Conservation (phyloP, 2,329 filamentous ascomycete species). For the Pseudomassariella vexata region DNA sequence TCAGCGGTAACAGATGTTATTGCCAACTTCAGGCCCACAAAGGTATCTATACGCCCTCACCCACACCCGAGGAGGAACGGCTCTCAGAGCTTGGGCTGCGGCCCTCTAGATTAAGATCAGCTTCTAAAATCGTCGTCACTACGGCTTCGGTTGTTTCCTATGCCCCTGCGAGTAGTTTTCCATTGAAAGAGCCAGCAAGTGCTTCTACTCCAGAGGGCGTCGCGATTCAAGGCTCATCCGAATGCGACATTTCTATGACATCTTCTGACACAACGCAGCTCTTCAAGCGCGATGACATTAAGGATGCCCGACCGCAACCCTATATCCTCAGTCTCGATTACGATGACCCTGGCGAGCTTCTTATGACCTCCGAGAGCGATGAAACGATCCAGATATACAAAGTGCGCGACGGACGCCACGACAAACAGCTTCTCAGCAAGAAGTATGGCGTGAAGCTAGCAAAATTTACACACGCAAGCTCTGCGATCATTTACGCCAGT, state of each 20-base stretch:
- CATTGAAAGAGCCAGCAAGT: neutral
- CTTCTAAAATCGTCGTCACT: constrained; percentile 8
- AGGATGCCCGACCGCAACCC: constrained; percentile 46
- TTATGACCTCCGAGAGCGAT: constrained; percentile 88
- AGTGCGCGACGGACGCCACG: constrained; percentile 80
- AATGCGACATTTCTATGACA: no score
- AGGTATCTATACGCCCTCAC: constrained; percentile 47
- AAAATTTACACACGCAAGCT: constrained; percentile 86
- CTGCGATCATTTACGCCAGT: constrained; percentile 89
- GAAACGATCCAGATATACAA: constrained; percentile 96
- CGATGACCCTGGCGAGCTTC: constrained; percentile 87
- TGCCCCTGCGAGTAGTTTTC: neutral
- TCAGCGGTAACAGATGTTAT: constrained; percentile 75
- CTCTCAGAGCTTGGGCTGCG: neutral
- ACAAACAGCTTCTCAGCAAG: constrained; percentile 86
- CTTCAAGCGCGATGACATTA: constrained; percentile 52
- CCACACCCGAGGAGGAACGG: constrained; percentile 1
- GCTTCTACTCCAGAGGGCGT: no score
- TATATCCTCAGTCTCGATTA: constrained; percentile 90
- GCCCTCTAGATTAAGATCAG: neutral
- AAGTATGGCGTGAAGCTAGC: constrained; percentile 96
- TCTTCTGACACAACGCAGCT: constrained; percentile 33
- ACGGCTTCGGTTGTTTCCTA: constrained; percentile 2
- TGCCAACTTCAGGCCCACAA: constrained; percentile 69
- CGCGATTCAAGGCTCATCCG: no score